Base-by-base conservation (phyloP, 345 rosid species). In the Carallia brachiata region DNA sequence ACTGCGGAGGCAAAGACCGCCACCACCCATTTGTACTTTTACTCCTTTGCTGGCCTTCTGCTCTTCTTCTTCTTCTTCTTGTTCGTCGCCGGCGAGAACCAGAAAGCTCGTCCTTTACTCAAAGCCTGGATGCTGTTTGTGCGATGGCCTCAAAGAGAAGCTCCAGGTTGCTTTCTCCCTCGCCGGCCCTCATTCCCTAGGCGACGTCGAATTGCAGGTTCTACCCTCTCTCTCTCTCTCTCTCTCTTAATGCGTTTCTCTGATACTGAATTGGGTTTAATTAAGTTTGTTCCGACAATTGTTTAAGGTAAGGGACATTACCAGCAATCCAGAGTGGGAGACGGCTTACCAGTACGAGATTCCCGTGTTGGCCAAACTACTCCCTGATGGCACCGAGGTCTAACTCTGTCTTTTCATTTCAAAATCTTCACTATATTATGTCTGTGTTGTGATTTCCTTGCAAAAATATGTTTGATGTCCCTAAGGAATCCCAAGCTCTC, bases 101-200 rank as follows among this genome's bases (percentile, higher is more conserved):
- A 84, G 89, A 70, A 88, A 70, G 65, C 87, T 88, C 52, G 80
- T 91, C 28, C 88, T 91, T 23, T 94, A 94, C 79, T 88, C 96
- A 5, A 90, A 88, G 75, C 96, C 97, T 9, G 97, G 90, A 2
- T 91, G 97, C 78, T 91, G 96, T 80, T 86, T 91, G 81, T 94
- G 98, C 73, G 97, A 91, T 77, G 96, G 96, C 52, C 95, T 94
- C 76, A 94, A 94, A 77, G 98, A 91, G 80, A 91, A 88, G 82
- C 96, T 88, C 31, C 75, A 88, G 9, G 87, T 92, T 36, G 92
- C 93, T 6, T 94, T 94, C 84, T 81, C 82, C 69, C 77, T 94
- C 50, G 73, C 92, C 7, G 81, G 86, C 34, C 80, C 91, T 0
- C 76, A 84, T 57, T 85, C 97, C 13, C 90, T 90, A n/a, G 73